A percentile compares a stretch with the other conserved stretches of the same genome.
Conservation (phyloP, 2,329 filamentous ascomycete genomes). For the Raffaelea arxii region DNA sequence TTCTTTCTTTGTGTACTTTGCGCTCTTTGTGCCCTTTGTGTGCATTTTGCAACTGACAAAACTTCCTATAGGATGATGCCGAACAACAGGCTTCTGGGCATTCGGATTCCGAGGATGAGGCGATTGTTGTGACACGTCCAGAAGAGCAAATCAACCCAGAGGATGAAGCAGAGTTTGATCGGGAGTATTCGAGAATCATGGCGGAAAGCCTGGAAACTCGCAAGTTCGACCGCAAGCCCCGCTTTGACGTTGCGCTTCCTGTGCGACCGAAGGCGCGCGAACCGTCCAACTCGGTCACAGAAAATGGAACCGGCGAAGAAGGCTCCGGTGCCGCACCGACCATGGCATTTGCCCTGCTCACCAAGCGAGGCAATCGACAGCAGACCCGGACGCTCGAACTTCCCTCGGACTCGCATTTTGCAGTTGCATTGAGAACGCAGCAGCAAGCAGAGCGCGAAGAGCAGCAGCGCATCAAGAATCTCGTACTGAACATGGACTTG, state of each 20-base stretch:
- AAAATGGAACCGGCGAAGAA: not conserved
- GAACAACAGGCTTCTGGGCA: slow-evolving; percentile 43
- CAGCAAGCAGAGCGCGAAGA: slow-evolving; percentile 93
- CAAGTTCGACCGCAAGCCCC: slow-evolving; percentile 88
- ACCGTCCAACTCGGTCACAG: slow-evolving; percentile 15
- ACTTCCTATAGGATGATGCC: slow-evolving; percentile 30
- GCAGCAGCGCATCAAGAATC: slow-evolving; percentile 95
- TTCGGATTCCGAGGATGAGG: slow-evolving; percentile 65
- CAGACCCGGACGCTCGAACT: slow-evolving; percentile 92
- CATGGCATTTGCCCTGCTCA: slow-evolving; percentile 96
- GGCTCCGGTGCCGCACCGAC: slow-evolving; percentile 37
- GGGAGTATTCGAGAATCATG: slow-evolving; percentile 98
- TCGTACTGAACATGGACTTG: slow-evolving; percentile 93
- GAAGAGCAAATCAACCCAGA: slow-evolving; percentile 88
- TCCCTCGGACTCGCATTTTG: slow-evolving; percentile 85
- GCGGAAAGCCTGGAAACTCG: slow-evolving; percentile 90
- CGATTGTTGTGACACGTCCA: slow-evolving; percentile 82
- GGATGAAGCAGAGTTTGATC: slow-evolving; percentile 93
- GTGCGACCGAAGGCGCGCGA: slow-evolving; percentile 67
- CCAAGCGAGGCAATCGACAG: slow-evolving; percentile 90
- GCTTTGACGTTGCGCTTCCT: slow-evolving; percentile 95
- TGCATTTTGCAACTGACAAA: no score
- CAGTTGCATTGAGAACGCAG: slow-evolving; percentile 90
- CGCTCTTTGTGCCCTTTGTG: no score
- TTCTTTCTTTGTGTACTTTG: no score